Evolutionary conservation across 495 filamentous ascomycete species (phyloP).

Genomic region (Neurospora sp.): DNA sequence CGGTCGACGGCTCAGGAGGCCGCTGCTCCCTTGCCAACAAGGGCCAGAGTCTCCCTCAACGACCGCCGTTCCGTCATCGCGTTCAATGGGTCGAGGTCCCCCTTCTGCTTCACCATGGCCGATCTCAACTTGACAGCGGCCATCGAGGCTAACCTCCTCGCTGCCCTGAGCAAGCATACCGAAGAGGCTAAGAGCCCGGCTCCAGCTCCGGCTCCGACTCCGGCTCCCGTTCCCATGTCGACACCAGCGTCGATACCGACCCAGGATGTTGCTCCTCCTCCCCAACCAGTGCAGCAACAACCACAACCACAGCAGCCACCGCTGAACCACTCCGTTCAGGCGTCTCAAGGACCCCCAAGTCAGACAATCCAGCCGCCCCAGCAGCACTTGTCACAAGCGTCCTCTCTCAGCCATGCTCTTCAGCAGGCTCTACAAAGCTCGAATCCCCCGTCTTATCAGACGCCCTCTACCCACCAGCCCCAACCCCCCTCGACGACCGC

Average conservation of each 20-base stretch:
- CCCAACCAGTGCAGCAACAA: background rate
- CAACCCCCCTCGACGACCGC: background rate
- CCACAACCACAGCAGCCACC: background rate
- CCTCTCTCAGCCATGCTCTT: background rate
- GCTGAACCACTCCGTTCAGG: background rate
- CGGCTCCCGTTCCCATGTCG: background rate
- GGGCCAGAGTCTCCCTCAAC: constrained; percentile 1
- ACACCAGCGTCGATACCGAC: background rate
- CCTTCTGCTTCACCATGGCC: constrained; percentile 7
- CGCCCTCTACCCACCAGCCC: background rate
- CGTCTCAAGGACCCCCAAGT: background rate
- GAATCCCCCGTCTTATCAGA: background rate
- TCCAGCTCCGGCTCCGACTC: background rate
- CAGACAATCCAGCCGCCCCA: background rate
- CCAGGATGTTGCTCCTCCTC: background rate
- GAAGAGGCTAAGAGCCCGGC: background rate
- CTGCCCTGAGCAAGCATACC: constrained; percentile 5
- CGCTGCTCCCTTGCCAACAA: constrained; percentile 5
- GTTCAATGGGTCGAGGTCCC: constrained; percentile 4
- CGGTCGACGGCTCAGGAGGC: background rate
- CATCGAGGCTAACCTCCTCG: constrained; percentile 12
- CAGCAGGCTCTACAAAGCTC: background rate
- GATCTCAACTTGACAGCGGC: constrained; percentile 2
- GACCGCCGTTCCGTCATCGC: background rate
- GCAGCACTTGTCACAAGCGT: constrained; percentile 1